phyloP scores from a whole-genome alignment of 2,329 filamentous ascomycete species.

The Lecanicillium sp. region DNA sequence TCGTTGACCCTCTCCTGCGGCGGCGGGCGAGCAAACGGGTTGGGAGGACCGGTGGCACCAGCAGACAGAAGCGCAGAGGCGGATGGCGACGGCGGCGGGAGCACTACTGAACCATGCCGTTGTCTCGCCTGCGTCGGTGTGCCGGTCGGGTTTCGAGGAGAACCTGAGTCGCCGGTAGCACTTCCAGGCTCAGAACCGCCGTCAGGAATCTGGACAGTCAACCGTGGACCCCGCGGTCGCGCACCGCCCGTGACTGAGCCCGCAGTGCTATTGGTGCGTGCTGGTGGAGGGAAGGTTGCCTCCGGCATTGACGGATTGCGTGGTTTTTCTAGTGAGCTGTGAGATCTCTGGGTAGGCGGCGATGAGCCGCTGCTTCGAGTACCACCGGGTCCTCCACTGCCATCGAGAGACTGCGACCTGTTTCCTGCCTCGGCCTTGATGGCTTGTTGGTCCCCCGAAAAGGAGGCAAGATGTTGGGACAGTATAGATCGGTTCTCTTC shows the following conservation, averaged over 20 bases:
- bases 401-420: constrained; percentile 59
- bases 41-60: constrained; percentile 84
- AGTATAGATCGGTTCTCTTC: constrained; percentile 86
- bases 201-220: constrained; percentile 93
- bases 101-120: constrained; percentile 58
- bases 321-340: constrained; percentile 35
- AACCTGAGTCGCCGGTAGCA: constrained; percentile 63
- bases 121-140: constrained; percentile 45
- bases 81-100: constrained; percentile 89
- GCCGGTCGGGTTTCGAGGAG: constrained; percentile 52
- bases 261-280: constrained; percentile 68
- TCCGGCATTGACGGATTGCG: constrained; percentile 58
- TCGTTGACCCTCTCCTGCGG: constrained; percentile 57
- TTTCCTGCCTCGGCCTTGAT: constrained; percentile 29
- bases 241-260: constrained; percentile 49
- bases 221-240: constrained; percentile 66
- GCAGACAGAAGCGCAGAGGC: constrained; percentile 80
- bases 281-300: constrained; percentile 59
- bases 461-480: constrained; percentile 70
- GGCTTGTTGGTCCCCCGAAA: constrained; percentile 46
- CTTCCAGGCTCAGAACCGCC: constrained; percentile 73
- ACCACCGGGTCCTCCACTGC: constrained; percentile 45
- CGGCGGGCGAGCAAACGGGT: constrained; percentile 85
- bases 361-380: constrained; percentile 40
- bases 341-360: constrained; percentile 43